Base-by-base conservation (phyloP, 2,329 filamentous ascomycete genomes). In the Monilinia laxa region DNA sequence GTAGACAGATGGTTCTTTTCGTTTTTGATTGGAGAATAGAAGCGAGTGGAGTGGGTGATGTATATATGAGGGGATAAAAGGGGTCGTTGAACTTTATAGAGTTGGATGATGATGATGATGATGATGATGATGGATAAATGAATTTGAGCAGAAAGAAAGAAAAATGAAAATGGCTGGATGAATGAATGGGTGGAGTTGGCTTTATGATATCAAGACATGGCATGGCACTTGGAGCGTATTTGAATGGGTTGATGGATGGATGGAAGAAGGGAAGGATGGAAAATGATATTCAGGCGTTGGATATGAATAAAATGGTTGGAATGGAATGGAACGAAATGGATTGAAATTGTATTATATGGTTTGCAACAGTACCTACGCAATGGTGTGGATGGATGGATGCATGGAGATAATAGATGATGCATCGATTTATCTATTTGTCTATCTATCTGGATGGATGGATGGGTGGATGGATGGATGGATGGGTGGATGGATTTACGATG, bases 1-100 rank as follows among this genome's bases (percentile, higher is more conserved):
- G 93, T 96, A 80, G 70, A 51, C 55, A 38, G 28, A 25, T 4
- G 2, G 14, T 16, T 59, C 18, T n/a, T 40, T 52, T 51, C 0
- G 10, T 60, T 20, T 20, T 9, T 25, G 20, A 12, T 38, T 60
- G 7, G 45, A 38, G 12, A 28, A 4, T 51, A 14, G 31, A 20
- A 28, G 11, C 4, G 6, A 18, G 49, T 16, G 23, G 23, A 25
- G 49, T 28, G n/a, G 11, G 9, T 25, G 25, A 4, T 52, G 49
- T 51, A 51, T n/a, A 51, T 51, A 23, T 35, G n/a, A 11, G 56
- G 4, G 12, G 38, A 59, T 49, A 23, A 35, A 42, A 23, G 9
- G 18, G 14, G 16, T 18, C 1, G 35, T 11, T 25, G 20, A 20
- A 40, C 12, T n/a, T n/a, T 51, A 14, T 59, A n/a, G 20, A 51